Conservation (phyloP, 306 rosid genomes). For the Rubus idaeus region DNA sequence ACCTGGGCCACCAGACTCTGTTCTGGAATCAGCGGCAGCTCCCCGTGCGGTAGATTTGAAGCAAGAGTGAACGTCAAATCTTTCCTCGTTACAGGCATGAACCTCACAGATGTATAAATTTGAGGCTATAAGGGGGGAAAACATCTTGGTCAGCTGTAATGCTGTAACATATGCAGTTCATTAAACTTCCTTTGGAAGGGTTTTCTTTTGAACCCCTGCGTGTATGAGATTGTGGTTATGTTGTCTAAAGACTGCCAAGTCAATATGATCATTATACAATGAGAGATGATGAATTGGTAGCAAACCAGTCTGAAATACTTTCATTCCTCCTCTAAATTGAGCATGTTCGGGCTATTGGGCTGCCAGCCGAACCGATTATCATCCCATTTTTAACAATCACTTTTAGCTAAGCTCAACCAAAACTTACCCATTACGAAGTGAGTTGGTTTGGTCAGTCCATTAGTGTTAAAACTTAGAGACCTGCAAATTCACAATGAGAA, state of each 20-base stretch:
- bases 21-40: conserved; percentile 32
- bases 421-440: no score
- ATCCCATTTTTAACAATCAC: no score
- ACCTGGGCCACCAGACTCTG: conserved; percentile 31
- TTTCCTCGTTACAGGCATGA: neutral
- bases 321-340: neutral
- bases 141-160: neutral
- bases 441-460: no score
- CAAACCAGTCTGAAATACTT: neutral
- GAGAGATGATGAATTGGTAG: neutral
- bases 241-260: neutral
- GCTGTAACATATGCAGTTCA: conserved; percentile 1
- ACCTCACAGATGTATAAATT: no score
- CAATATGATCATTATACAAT: neutral
- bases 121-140: no score
- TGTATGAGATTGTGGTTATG: neutral
- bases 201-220: neutral
- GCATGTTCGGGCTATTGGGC: no score
- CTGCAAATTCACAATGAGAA: no score
- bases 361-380: no score
- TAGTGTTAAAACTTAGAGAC: no score
- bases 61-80: conserved; percentile 46
- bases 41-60: conserved; percentile 32
- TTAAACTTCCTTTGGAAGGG: neutral
- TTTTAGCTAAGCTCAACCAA: no score